Conservation (phyloP, 2,329 filamentous ascomycete species). For the Coleophoma eucalyptorum region DNA sequence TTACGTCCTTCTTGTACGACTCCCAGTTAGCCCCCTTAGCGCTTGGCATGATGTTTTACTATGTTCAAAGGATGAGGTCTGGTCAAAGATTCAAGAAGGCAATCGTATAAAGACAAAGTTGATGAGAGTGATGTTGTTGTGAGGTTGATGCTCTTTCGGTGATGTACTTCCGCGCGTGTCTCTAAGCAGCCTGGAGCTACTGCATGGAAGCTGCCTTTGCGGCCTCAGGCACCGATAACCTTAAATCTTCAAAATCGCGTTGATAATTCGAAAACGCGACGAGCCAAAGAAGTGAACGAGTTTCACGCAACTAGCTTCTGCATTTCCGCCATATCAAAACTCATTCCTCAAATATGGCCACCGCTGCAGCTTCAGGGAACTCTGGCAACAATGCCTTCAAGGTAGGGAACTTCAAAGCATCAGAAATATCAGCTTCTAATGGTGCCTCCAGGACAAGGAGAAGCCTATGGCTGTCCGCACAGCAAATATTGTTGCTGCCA, state of each 20-base stretch:
- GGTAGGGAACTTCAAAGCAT: conserved; percentile 33
- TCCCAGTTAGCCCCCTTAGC: conserved; percentile 95
- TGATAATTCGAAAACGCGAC: not conserved
- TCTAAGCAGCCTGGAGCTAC: not conserved
- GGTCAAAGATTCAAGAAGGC: conserved; percentile 6
- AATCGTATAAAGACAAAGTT: too few species aligned
- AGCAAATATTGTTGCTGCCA: conserved; percentile 93
- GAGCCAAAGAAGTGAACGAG: not conserved
- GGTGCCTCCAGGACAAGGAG: conserved; percentile 69
- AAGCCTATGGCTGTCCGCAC: conserved; percentile 97
- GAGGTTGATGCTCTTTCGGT: not conserved
- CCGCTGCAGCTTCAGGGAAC: conserved; percentile 29
- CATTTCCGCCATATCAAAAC: conserved; percentile 10
- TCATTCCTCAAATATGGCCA: conserved; percentile 38
- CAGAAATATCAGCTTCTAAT: conserved; percentile 19
- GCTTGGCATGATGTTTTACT: conserved; percentile 41
- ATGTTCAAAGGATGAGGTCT: conserved; percentile 24
- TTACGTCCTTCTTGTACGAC: conserved; percentile 86
- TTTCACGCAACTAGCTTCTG: conserved; percentile 11
- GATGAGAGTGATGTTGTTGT: conserved; percentile 3
- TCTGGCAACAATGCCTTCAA: conserved; percentile 65
- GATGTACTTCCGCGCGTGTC: conserved; percentile 4
- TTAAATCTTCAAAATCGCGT: conserved; percentile 1
- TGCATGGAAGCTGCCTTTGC: not conserved
- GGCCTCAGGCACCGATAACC: conserved; percentile 6